Base-by-base conservation (phyloP, 2,329 filamentous ascomycete genomes). In the Fusarium coffeatum region DNA sequence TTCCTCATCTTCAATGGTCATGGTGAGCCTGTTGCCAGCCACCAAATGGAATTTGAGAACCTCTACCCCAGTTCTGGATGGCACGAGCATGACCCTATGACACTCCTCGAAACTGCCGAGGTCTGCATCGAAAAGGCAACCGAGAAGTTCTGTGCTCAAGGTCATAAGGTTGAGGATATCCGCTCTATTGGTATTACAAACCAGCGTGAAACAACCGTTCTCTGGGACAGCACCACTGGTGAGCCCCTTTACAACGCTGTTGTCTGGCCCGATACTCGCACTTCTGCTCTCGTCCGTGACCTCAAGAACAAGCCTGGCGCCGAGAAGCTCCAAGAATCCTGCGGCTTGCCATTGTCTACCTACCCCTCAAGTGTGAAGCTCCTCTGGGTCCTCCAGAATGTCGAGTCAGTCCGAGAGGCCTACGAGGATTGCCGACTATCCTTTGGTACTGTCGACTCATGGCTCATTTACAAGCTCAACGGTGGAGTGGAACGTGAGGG, bases 341-440 rank as follows among this genome's bases (percentile, higher is more conserved):
- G 92, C 77, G 94, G 94, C 55, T 86, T 97, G 46, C 94, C 93
- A 15, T 85, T 97, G 32, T 96, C 93, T 40, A 97, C 93, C 57
- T 97, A 97, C 78, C 93, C 93, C 4, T 95, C 93, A 27, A 92
- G 92, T 56, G 90, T 94, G 68, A 97, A 97, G 82, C 85, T 97
- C 15, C 80, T 92, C 55, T 97, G 94, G 94, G 85, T 97, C 72
- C 84, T 97, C 58, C 86, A 90, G 60, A 91, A 97, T 74, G 85
- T 90, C 18, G 73, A 89, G 15, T 85, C 86, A 40, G 93, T 97
- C 51, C 87, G 87, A 71, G 83, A 90, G 57, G 92, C 92, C 2
- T 96, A 97, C 78, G 90, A 94, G 12, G 90, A 90, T 58, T 89
- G 92, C 22, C 87, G 89, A 15, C 84, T 97, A 23, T 89, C 92